Evolutionary conservation across 768 basidiomycete species (phyloP), one percentile per base, ranked within the genome.

Genomic region (Neoboletus subvelutipes): DNA sequence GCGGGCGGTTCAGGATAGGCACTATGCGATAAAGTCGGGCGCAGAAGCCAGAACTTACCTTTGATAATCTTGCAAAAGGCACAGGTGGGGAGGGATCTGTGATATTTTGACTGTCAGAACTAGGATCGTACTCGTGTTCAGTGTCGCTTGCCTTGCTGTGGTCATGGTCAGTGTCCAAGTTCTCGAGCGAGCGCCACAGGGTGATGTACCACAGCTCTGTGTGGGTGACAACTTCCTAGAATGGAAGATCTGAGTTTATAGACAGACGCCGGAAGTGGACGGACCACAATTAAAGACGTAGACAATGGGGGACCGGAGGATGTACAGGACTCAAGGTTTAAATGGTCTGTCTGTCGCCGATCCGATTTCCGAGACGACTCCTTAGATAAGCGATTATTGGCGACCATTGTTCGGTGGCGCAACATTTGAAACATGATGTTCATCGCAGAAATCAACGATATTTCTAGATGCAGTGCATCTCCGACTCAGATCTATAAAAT

Each of bases 51-150:
- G 17, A 29, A 58, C 71, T 34, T 52, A 87, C 94, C 90, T 73
- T 89, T 89, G 76, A 93, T 80, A 70, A 98, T 95, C 76, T 87
- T 95, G 82, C 95, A 98, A 76, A 97, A 97, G 64, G 92, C 71
- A 73, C 94, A 96, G 24, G 72, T 73, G 15, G 83, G 77, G 52
- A 84, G 77, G 52, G 76, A 76, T 65, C 86, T 85, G 54, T 1
- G 3, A 36, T 42, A 18, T n/a, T 13, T 15, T 12, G 22, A 29
- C 26, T 12, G 17, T 58, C 40, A 56, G 43, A 15, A n/a, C 34
- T 17, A 18, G 2, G 31, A 7, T 41, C 24, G 29, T 4, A n/a
- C 6, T n/a, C 12, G 33, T 5, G 31, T 41, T 42, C 15, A 12
- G 13, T 9, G 10, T 13, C 33, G 10, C 63, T 56, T 54, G 56